Evolutionary conservation across 169 alveolate genomes (phyloP).

Genomic region (Miamiensis avidus): DNA sequence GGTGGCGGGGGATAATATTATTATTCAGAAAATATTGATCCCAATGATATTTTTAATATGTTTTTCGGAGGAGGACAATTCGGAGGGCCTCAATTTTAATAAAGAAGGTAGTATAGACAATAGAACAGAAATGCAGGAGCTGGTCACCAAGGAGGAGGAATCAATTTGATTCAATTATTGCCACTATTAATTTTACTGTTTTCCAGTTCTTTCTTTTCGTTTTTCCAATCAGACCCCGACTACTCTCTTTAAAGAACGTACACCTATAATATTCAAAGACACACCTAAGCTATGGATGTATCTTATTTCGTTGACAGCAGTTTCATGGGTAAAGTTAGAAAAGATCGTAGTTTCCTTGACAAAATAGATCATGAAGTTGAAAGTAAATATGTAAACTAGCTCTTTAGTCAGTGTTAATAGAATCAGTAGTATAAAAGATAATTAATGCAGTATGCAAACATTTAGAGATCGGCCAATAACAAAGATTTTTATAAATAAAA

Average conservation of each 20-base stretch:
- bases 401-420: background rate
- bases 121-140: background rate
- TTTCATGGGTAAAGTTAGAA: background rate
- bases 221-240: background rate
- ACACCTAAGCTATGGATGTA: background rate
- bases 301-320: background rate
- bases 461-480: background rate
- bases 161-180: background rate
- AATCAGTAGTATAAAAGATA: background rate
- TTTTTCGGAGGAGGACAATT: background rate
- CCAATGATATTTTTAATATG: background rate
- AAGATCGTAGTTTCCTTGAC: background rate
- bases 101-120: background rate
- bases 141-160: background rate
- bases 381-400: background rate
- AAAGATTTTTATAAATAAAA: background rate
- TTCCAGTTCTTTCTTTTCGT: background rate
- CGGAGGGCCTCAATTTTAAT: background rate
- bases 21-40: conserved; percentile 18
- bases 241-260: background rate
- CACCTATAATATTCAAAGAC: background rate
- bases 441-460: background rate
- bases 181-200: background rate
- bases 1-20: conserved; percentile 14
- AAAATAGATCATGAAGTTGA: conserved; percentile 1